Evolutionary conservation across 805 yeast genomes (phyloP).

Genomic region (Ogataea populi-albae): DNA sequence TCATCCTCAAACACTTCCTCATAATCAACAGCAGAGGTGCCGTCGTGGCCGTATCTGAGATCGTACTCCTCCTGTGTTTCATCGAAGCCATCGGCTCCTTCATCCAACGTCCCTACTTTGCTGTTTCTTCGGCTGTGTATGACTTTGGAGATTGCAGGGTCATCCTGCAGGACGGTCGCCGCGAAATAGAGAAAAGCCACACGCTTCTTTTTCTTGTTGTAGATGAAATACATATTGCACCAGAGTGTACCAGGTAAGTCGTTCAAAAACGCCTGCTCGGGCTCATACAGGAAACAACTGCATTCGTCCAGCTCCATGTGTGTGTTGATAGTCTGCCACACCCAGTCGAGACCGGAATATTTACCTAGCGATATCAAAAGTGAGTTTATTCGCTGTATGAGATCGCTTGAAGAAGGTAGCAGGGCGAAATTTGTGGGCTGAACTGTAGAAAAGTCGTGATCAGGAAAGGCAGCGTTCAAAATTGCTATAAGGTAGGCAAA

Average conservation of each 20-base stretch:
- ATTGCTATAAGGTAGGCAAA: constrained; percentile 91
- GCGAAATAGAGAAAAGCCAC: constrained; percentile 82
- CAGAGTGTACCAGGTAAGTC: constrained; percentile 61
- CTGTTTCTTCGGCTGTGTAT: constrained; percentile 31
- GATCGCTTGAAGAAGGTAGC: constrained; percentile 45
- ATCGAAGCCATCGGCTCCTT: constrained; percentile 26
- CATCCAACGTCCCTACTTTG: constrained; percentile 32
- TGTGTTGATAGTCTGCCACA: constrained; percentile 85
- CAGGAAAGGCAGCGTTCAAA: constrained; percentile 89
- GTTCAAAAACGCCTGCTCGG: constrained; percentile 61
- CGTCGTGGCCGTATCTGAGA: constrained; percentile 29
- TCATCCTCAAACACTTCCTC: constrained; percentile 40
- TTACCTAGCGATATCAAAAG: constrained; percentile 66
- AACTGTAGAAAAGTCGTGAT: constrained; percentile 86
- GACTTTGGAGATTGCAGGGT: constrained; percentile 32
- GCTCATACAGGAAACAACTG: constrained; percentile 61
- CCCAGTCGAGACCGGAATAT: constrained; percentile 52
- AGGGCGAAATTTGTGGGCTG: constrained; percentile 75
- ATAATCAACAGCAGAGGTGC: constrained; percentile 21
- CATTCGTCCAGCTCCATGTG: constrained; percentile 74
- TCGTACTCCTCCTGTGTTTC: constrained; percentile 37
- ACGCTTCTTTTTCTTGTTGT: constrained; percentile 86
- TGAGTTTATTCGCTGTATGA: constrained; percentile 70
- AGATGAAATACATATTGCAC: constrained; percentile 87
- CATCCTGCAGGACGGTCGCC: constrained; percentile 36